A percentile compares a stretch with the other conserved stretches of the same genome.
phyloP scores from a whole-genome alignment of 2,329 filamentous ascomycete species.

The Acrocalymma vagum region DNA sequence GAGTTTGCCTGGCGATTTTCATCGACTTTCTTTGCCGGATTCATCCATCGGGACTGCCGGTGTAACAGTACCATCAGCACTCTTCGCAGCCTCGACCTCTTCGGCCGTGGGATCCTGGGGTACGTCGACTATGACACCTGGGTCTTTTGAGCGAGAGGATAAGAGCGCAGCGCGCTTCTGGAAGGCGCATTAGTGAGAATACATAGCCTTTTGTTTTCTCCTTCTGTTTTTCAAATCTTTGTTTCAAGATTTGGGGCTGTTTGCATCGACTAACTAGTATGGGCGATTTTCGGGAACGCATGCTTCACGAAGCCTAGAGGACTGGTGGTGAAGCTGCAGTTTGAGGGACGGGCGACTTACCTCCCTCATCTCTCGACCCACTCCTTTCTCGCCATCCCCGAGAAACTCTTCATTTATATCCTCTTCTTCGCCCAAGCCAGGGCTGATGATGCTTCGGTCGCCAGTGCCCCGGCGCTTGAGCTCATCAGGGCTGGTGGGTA shows the following conservation, averaged over 20 bases:
- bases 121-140: slow-evolving; percentile 56
- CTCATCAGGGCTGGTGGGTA: slow-evolving; percentile 31
- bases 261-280: no score
- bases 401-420: slow-evolving; percentile 40
- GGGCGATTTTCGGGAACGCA: no score
- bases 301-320: no score
- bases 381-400: slow-evolving; percentile 26
- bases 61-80: slow-evolving; percentile 23
- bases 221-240: no score
- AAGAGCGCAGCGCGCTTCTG: slow-evolving; percentile 51
- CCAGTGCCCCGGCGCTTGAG: slow-evolving; percentile 25
- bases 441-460: slow-evolving; percentile 20
- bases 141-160: slow-evolving; percentile 48
- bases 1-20: no score
- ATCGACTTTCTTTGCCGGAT: no score
- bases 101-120: slow-evolving; percentile 54
- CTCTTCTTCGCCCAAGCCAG: slow-evolving; percentile 32
- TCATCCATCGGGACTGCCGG: slow-evolving; percentile 7
- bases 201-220: no score
- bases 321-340: no score
- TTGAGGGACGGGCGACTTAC: no score
- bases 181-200: slow-evolving; percentile 6
- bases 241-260: no score
- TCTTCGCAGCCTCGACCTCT: slow-evolving; percentile 50
- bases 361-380: slow-evolving; percentile 28